phyloP scores from a whole-genome alignment of 495 filamentous ascomycete genomes.

The Penicillium pancosmium region DNA sequence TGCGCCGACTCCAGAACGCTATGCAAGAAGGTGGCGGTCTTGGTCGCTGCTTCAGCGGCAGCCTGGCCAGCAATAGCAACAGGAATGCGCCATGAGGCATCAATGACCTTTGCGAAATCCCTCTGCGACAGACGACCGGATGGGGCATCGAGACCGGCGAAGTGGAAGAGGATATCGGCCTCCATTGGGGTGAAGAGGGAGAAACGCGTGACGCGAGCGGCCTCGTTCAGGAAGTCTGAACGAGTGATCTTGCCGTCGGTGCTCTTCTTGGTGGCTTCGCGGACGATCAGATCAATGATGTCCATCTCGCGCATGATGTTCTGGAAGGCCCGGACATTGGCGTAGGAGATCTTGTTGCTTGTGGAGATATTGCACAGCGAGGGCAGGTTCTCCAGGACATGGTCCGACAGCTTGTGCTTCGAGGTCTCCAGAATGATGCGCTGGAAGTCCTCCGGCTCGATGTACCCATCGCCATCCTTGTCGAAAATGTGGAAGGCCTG shows the following conservation, averaged over 20 bases:
- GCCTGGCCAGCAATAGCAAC: conserved; percentile 46
- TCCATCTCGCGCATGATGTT: conserved; percentile 98
- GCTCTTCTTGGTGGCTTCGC: conserved; percentile 82
- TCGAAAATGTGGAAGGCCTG: conserved; percentile 94
- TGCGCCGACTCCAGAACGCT: conserved; percentile 76
- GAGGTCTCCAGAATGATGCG: conserved; percentile 92
- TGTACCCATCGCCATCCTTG: conserved; percentile 94
- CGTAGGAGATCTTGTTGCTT: conserved; percentile 92
- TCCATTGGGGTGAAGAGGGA: conserved; percentile 98
- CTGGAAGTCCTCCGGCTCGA: conserved; percentile 94
- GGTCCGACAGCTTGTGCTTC: conserved; percentile 96
- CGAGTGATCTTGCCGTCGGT: conserved; percentile 89
- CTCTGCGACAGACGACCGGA: conserved; percentile 78
- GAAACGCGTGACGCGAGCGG: conserved; percentile 85
- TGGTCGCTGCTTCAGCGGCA: conserved; percentile 48
- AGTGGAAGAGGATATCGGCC: conserved; percentile 98
- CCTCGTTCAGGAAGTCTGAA: conserved; percentile 93
- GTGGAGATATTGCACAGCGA: conserved; percentile 93
- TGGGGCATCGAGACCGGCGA: conserved; percentile 87
- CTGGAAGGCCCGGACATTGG: conserved; percentile 95
- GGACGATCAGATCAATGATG: conserved; percentile 87
- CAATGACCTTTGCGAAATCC: conserved; percentile 94
- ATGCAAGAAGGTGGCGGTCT: conserved; percentile 59
- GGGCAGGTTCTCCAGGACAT: conserved; percentile 89
- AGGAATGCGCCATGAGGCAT: conserved; percentile 81